Evolutionary conservation across 768 basidiomycete species (phyloP), one percentile per base, ranked within the genome.

Genomic region (Megacollybia marginata): DNA sequence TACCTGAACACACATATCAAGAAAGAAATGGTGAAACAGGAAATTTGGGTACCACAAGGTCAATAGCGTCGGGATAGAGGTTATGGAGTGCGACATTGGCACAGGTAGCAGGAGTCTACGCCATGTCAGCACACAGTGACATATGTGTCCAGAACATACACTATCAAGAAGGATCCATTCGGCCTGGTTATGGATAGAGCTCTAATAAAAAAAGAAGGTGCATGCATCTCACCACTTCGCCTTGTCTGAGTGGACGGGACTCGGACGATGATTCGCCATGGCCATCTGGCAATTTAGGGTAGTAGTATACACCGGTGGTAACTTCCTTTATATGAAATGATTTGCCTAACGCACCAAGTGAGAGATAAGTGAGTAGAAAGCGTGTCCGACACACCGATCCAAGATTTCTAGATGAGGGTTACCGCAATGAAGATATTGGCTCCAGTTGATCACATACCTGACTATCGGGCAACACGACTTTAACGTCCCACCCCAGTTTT

Each of bases 151-250:
- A 51, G 48, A 9, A 65, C 76, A 50, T 69, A 91, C 89, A 13
- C 88, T 89, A 52, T 91, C 88, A 6, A 96, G 69, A 20, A 98
- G 75, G 50, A 96, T 82, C 94, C 94, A 98, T 68, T 96, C 91
- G 20, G 80, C 79, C 75, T 74, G 47, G 44, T 18, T 23, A 34
- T 38, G 20, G 34, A 18, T 42, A 12, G 48, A n/a, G 23, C 42
- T 32, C 18, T 20, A 51, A 15, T 44, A 35, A 34, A 42, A 47
- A 6, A 19, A 20, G 31, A 47, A 32, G 33, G 50, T 35, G 28
- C 32, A 31, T 28, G 18, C 19, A 40, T 63, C 67, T 49, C 45
- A 76, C 85, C 47, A 85, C 69, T 68, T 94, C 92, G 34, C 80
- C 85, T 5, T 83, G 78, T 59, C 79, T 77, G 46, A 93, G 63